A percentile compares a stretch with the other conserved stretches of the same genome.
These are phyloP conservation scores for Russula sp. DNA, from an alignment of 768 basidiomycete species.

Conservation along the genomic window DNA sequence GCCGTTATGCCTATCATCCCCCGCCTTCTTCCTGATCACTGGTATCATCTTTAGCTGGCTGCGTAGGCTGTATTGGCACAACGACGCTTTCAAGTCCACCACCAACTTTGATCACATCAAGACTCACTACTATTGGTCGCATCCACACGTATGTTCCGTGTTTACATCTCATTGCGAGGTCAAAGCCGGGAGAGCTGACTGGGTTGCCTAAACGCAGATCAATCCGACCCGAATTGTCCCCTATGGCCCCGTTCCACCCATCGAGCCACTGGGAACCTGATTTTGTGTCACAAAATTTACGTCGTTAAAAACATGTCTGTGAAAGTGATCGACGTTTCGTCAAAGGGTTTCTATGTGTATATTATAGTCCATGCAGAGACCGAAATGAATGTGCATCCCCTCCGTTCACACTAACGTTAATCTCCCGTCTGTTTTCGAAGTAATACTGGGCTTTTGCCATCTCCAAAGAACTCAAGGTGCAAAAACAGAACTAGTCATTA, in stretches of 20 bases:
- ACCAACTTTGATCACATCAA: constrained; percentile 92
- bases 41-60: constrained; percentile 55
- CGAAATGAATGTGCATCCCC: neutral
- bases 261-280: constrained; percentile 49
- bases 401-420: neutral
- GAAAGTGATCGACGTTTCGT: neutral
- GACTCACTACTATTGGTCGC: constrained; percentile 69
- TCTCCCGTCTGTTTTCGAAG: neutral
- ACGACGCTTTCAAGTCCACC: constrained; percentile 79
- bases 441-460: neutral
- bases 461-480: neutral
- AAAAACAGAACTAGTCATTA: neutral
- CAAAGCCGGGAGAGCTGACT: neutral
- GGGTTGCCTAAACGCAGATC: constrained; percentile 46
- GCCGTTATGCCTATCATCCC: constrained; percentile 18
- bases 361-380: neutral
- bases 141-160: constrained; percentile 33
- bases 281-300: neutral
- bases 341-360: neutral
- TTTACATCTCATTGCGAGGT: neutral
- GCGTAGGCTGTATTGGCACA: constrained; percentile 88
- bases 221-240: constrained; percentile 79
- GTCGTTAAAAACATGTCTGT: neutral
- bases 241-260: constrained; percentile 65
- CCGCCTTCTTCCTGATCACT: constrained; percentile 1